Evolutionary conservation across 192 early-diverging fungal species (phyloP), one percentile per base, ranked within the genome.

Genomic region (Coemansia sp.): DNA sequence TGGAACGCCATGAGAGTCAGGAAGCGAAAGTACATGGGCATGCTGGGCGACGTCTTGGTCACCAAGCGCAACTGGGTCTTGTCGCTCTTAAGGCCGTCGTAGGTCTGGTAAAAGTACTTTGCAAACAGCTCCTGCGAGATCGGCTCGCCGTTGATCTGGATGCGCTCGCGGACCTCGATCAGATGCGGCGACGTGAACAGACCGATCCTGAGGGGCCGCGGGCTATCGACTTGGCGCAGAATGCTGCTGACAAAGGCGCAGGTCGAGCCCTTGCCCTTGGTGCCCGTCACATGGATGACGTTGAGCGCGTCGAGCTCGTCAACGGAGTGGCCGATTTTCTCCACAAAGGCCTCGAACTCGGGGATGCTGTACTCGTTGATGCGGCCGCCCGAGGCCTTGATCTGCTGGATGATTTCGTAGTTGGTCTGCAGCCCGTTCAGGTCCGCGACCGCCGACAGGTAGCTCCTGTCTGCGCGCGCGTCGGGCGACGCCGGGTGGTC

Each of bases 111-210:
- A 57, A 93, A 95, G 72, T 96, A 90, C 63, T 89, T 83, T 9
- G 85, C 80, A 71, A 93, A 94, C 13, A 65, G n/a, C 0, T 83
- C 78, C 38, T 85, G 76, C 6, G 79, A 78, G 4, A 99, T 71
- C 10, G 93, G 90, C 19, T 53, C 56, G 1, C 96, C 96, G 60
- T 97, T 80, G 62, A 99, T 93, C 38, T 90, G 80, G 55, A 99
- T 95, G 19, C 96, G 81, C 57, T 99, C 96, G 41, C 94, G 86
- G 5, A 88, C 93, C 42, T 93, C 81, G 42, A 90, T 79, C 40
- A 99, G 67, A 59, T 99, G 96, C 8, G 96, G 96, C 3, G 92
- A 95, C 14, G 93, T 93, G 60, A 83, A 99, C 32, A 95, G 67
- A 20, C 96, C 95, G 47, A 81, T 78, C 19, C 60, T 53, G 36